Percentiles rank a stretch among this genome's conserved stretches.
These are phyloP conservation scores for Aureobasidium musti DNA, from an alignment of 2,329 filamentous ascomycete species.

Conservation along the genomic window DNA sequence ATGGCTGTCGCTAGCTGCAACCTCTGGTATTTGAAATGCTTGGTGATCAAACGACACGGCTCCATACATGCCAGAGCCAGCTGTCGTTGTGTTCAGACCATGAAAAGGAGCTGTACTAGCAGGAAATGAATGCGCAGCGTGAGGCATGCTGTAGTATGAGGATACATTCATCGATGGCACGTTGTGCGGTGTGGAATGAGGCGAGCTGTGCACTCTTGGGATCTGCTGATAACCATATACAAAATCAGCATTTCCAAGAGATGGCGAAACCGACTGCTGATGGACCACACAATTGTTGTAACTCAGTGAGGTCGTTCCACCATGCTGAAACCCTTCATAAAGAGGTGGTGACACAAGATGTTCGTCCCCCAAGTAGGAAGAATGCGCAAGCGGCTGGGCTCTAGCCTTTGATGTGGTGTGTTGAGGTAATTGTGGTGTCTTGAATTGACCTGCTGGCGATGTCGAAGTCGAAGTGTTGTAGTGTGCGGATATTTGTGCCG, in stretches of 20 bases:
- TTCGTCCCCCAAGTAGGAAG: neutral
- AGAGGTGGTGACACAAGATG: neutral
- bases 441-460: slow-evolving; percentile 2
- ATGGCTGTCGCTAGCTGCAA: neutral
- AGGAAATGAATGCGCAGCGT: neutral
- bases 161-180: neutral
- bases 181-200: neutral
- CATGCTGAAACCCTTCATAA: neutral
- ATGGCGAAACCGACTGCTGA: neutral
- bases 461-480: neutral
- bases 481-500: neutral
- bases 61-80: neutral
- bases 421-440: slow-evolving; percentile 3
- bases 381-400: neutral
- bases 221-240: neutral
- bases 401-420: neutral
- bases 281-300: neutral
- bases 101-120: neutral
- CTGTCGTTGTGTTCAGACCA: neutral
- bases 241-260: neutral
- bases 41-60: neutral
- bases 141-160: neutral
- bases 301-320: neutral
- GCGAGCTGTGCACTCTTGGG: neutral
- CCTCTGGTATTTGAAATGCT: neutral